Base-by-base conservation (phyloP, 768 basidiomycete species). In the Gymnopilus dilepis region DNA sequence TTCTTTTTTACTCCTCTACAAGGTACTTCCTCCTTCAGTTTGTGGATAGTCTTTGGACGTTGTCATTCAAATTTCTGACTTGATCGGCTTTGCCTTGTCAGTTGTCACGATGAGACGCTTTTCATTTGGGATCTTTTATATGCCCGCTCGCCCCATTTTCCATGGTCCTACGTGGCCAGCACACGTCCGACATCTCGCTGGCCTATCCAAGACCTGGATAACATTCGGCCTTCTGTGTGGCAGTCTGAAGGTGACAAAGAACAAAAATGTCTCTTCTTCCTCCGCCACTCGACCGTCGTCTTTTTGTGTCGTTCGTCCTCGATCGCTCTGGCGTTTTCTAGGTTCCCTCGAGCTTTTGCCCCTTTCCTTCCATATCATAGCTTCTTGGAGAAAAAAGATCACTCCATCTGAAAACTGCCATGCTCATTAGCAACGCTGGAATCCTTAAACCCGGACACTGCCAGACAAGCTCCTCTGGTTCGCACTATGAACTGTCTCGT, bases 21-120 rank as follows among this genome's bases (percentile, higher is more conserved):
- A 21, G 15, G 26, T 47, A 24, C 11, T 28, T 28, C 17, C 47
- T 31, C 31, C 30, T 13, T 28, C 47, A 50, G 28, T 50, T 50
- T 19, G 47, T 28, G n/a, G 17, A 50, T 50, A 31, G 19, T 12
- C 30, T 50, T 28, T 50, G 47, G 28, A 31, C 17, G n/a, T 28
- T 50, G 47, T 17, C 47, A 30, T 13, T 50, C 28, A 31, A 31
- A 28, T 31, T 31, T 28, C 31, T 31, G 11, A 54, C 24, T 28
- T 40, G 52, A 54, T 54, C 37, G 52, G 34, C 5, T 54, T 33
- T 54, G 52, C 9, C 47, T 50, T 50, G 47, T 50, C 47, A 50
- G 30, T 50, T 50, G 47, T 54, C 52, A 54, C 4, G 34, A 33
- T 54, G 52, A 54, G 52, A 54, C 52, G 52, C 34, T 40, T 54